Evolutionary conservation across 805 yeast genomes (phyloP), one percentile per base, ranked within the genome.

Genomic region (Ascoidea tarda): DNA sequence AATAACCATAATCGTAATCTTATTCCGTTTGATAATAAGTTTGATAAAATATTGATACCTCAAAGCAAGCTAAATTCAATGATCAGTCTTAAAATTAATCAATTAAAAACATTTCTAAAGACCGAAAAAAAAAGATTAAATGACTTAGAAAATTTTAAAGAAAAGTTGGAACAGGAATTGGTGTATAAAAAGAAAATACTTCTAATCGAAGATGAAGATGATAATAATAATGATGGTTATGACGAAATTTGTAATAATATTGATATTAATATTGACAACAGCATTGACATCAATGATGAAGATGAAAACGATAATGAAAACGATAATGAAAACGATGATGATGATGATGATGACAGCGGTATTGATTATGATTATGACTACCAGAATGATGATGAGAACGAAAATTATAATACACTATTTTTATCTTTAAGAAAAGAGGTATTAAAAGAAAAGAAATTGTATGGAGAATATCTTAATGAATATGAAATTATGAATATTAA

Each of bases 341-440:
- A 32, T 14, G 42, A 47, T 28, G 32, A 47, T 33, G 50, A 33
- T 8, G 28, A 21, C 28, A 21, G 28, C 28, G 28, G 3, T 21
- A 21, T 21, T 21, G 28, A 21, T 21, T 21, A 21, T 21, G 28
- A 21, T 21, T 21, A 21, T 21, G 28, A 3, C 28, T 21, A 21
- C 28, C 28, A 21, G 28, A 21, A 21, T 21, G 28, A 3, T 21
- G 28, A 21, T 21, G 28, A 21, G 28, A 46, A 16, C 10, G 51
- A 33, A 12, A 32, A 45, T 45, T 28, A 32, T 33, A 54, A 52
- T 46, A 49, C 57, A 45, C 42, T 53, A 14, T 44, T 54, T 32
- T 16, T 46, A 10, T 38, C 50, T 8, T 32, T 54, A 4, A 49
- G 47, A 16, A 21, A 49, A 10, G 51, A 49, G 46, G 54, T 52